Base-by-base conservation (phyloP, 164 flowering plant species). In the Amborella trichopoda region DNA sequence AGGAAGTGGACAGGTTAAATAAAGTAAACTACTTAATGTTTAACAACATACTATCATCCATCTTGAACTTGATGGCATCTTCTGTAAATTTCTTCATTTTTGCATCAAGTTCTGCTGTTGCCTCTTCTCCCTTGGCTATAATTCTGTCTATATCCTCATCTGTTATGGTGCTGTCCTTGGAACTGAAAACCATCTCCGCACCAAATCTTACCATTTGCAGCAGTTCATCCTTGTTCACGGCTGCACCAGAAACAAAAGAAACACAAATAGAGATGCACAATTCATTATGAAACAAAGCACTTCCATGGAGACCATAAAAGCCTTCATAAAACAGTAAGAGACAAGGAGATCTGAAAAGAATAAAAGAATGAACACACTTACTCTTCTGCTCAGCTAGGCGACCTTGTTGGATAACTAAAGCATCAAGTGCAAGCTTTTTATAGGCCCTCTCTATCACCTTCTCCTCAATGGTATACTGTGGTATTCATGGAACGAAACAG, bases 71-170 rank as follows among this genome's bases (percentile, higher is more conserved):
- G 52, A 93, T 88, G 21, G 97, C 97, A 77, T 93, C 99, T 74
- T 93, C 99, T 18, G 97, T 93, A 51, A 93, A 93, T 61, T 83
- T 93, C 71, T 85, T 93, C 99, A 93, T 93, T 63, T 93, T 93
- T 27, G 95, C 99, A 83, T 93, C 99, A 61, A 93, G 94, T 61
- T 88, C 97, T 48, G 97, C 95, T n/a, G 96, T 93, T 48, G 99
- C 80, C 61, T 79, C 99, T 65, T 93, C 99, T 72, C 99, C 99
- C 66, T 81, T 88, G 30, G 99, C 99, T 54, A 93, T 93, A 33
- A 88, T 93, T 59, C 97, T 76, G 53, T 93, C 99, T 37, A 93
- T 88, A 63, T 93, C 99, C 58, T 93, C 99, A 68, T 93, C 97
- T 12, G 97, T 93, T 44, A 93, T 81, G 13, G 96, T 93, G 75